Evolutionary conservation across 371 early-diverging fungal species (phyloP).

Genomic region (Mortierella sp.): DNA sequence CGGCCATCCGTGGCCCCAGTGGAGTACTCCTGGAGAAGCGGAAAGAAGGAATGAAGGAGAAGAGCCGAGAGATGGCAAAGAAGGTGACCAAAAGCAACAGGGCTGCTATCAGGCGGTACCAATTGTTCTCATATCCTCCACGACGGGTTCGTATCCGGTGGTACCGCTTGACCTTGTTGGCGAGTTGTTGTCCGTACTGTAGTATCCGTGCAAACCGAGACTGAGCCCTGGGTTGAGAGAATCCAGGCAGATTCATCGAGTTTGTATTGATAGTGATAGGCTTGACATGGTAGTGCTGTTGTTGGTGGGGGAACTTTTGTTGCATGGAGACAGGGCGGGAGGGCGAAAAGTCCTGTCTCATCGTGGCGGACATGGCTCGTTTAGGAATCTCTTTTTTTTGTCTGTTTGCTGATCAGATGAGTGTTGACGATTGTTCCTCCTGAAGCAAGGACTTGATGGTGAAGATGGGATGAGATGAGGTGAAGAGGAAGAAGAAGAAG

Average conservation of each 20-base stretch:
- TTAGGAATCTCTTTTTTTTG: neutral
- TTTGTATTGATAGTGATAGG: constrained; percentile 52
- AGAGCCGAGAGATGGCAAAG: constrained; percentile 14
- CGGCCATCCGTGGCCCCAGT: constrained; percentile 47
- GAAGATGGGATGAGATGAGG: neutral
- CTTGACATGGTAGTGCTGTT: constrained; percentile 39
- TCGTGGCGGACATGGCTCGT: constrained; percentile 1
- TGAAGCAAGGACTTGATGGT: neutral
- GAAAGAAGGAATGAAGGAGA: constrained; percentile 4
- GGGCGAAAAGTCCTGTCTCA: constrained; percentile 11
- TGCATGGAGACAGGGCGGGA: constrained; percentile 32
- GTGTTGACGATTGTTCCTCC: neutral
- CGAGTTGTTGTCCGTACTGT: constrained; percentile 29
- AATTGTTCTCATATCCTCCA: constrained; percentile 35
- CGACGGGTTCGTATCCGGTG: constrained; percentile 42
- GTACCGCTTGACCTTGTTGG: constrained; percentile 25
- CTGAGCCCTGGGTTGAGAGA: constrained; percentile 25
- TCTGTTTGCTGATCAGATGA: neutral
- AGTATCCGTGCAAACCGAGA: constrained; percentile 16
- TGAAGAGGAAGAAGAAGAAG: neutral
- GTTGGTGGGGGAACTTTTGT: constrained; percentile 22
- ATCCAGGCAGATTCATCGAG: constrained; percentile 37
- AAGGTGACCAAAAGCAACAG: constrained; percentile 26
- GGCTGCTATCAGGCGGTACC: constrained; percentile 29
- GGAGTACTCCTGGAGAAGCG: constrained; percentile 19